These are phyloP conservation scores for Hyaloperonospora brassicae DNA, from an alignment of 352 stramenopile genomes.

Conservation along the genomic window DNA sequence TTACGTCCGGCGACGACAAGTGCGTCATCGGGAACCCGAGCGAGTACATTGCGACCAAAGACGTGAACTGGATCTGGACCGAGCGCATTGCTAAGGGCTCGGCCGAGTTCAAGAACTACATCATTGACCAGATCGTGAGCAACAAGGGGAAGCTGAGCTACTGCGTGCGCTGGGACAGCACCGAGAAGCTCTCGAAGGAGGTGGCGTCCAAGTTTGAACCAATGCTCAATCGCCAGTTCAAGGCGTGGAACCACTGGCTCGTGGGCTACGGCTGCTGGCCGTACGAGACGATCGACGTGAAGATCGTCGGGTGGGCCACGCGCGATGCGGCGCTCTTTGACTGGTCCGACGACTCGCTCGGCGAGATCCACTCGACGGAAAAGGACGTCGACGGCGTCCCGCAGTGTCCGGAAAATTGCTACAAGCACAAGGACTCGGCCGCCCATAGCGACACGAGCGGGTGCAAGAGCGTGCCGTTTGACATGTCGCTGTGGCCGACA, in stretches of 20 bases:
- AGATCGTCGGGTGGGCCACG: slow-evolving; percentile 37
- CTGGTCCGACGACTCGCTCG: slow-evolving; percentile 36
- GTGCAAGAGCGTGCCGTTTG: slow-evolving; percentile 34
- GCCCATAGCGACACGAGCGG: slow-evolving; percentile 25
- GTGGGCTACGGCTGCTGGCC: slow-evolving; percentile 8
- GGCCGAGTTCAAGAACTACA: slow-evolving; percentile 27
- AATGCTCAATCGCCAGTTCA: slow-evolving; percentile 21
- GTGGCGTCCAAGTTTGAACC: slow-evolving; percentile 37
- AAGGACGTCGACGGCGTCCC: slow-evolving; percentile 15
- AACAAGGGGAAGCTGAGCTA: slow-evolving; percentile 29
- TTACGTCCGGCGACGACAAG: no score
- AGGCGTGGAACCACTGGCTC: no score
- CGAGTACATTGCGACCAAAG: no score
- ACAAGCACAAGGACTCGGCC: background rate
- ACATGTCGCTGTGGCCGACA: slow-evolving; percentile 42
- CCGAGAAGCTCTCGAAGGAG: slow-evolving; percentile 18
- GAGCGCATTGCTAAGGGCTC: slow-evolving; percentile 20
- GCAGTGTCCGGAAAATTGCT: background rate
- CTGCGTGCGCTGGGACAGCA: slow-evolving; percentile 42
- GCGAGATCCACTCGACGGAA: slow-evolving; percentile 17
- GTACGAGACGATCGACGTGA: slow-evolving; percentile 29
- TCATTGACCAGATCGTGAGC: slow-evolving; percentile 34
- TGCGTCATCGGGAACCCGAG: no score
- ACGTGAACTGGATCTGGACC: slow-evolving; percentile 13
- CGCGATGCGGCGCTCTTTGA: slow-evolving; percentile 30